Evolutionary conservation across 2,329 filamentous ascomycete species (phyloP).

Genomic region (Cordyceps cicadae): DNA sequence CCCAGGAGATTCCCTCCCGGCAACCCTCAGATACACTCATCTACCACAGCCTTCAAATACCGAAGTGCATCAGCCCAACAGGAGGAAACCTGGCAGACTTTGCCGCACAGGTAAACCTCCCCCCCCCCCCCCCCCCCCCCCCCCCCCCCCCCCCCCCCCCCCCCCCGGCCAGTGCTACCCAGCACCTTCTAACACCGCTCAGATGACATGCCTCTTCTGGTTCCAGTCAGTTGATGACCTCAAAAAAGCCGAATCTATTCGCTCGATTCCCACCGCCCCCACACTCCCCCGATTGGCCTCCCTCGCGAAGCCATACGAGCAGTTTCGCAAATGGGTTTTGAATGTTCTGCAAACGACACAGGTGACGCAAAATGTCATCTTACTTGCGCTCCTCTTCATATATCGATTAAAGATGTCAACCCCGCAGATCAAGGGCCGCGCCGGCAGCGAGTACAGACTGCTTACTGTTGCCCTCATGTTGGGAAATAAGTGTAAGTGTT

Average conservation of each 20-base stretch:
- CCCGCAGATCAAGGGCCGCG: slow-evolving; percentile 78
- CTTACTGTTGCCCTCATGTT: slow-evolving; percentile 95
- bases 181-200: neutral
- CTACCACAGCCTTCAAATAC: slow-evolving; percentile 59
- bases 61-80: slow-evolving; percentile 63
- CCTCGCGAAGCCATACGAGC: slow-evolving; percentile 66
- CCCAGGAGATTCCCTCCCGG: slow-evolving; percentile 19
- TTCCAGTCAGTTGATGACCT: slow-evolving; percentile 83
- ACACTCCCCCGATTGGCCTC: slow-evolving; percentile 49
- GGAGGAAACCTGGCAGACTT: slow-evolving; percentile 75
- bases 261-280: slow-evolving; percentile 30
- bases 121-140: no score
- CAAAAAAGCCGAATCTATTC: slow-evolving; percentile 60
- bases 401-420: slow-evolving; percentile 89
- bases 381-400: slow-evolving; percentile 84
- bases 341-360: slow-evolving; percentile 88
- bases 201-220: slow-evolving; percentile 98
- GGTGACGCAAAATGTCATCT: slow-evolving; percentile 89
- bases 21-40: slow-evolving; percentile 40
- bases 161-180: neutral
- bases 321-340: slow-evolving; percentile 90
- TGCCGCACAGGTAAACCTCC: slow-evolving; percentile 60
- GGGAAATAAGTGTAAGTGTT: slow-evolving; percentile 78
- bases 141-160: no score
- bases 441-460: slow-evolving; percentile 86